phyloP scores from a whole-genome alignment of 2,329 filamentous ascomycete species.

The Chaetomium olivaceum region DNA sequence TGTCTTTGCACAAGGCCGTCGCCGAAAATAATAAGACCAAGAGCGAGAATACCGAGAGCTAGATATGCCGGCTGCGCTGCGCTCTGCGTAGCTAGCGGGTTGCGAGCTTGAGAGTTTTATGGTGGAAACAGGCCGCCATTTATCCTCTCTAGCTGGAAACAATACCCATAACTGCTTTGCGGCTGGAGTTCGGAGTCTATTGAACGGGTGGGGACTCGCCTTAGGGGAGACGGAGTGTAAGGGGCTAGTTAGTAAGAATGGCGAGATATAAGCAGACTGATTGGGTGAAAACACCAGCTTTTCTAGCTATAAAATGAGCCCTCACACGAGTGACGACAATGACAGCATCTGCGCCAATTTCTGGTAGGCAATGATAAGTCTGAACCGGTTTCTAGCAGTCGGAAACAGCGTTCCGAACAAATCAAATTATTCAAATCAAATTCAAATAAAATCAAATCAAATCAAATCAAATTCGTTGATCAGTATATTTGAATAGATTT shows the following conservation, averaged over 20 bases:
- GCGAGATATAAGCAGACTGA: not conserved
- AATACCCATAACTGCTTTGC: not conserved
- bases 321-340: not conserved
- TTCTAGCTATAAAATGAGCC: not conserved
- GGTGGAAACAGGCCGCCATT: not conserved
- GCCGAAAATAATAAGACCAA: conserved; percentile 2
- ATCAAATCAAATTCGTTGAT: too few species aligned
- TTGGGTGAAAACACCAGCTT: not conserved
- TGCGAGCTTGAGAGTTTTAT: not conserved
- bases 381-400: not conserved
- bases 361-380: too few species aligned
- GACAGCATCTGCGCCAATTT: not conserved
- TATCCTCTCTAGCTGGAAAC: not conserved
- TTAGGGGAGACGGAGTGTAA: not conserved
- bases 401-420: not conserved
- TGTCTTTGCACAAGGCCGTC: conserved; percentile 33
- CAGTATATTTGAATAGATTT: too few species aligned
- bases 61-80: not conserved
- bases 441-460: too few species aligned
- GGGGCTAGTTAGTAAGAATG: not conserved
- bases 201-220: not conserved
- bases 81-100: not conserved
- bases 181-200: not conserved
- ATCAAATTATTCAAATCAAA: too few species aligned
- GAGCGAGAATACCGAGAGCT: conserved; percentile 1